Evolutionary conservation across 176 grass and related monocot species (phyloP).

Genomic region (Canna indica): DNA sequence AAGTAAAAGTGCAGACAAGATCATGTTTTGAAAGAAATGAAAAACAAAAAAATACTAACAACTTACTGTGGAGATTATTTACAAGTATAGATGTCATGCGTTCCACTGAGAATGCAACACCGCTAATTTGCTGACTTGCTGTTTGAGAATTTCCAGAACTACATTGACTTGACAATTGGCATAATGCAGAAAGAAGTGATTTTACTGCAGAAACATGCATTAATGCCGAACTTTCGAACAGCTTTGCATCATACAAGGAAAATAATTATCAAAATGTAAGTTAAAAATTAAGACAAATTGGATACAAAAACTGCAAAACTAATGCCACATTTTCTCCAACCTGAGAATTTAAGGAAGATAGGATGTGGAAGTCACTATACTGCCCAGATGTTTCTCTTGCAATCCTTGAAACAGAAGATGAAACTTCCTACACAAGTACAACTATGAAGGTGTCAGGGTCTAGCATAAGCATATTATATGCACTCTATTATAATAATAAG

Average conservation of each 20-base stretch:
- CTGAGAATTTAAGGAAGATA: constrained; percentile 99
- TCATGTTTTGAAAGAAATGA: background rate
- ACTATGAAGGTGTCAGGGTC: background rate
- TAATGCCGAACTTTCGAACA: constrained; percentile 96
- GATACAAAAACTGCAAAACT: background rate
- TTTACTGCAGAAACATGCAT: constrained; percentile 89
- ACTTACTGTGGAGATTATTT: constrained; percentile 82
- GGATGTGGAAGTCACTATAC: constrained; percentile 96
- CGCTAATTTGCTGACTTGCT: constrained; percentile 60
- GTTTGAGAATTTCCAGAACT: constrained; percentile 49
- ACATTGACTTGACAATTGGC: constrained; percentile 90
- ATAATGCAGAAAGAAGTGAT: constrained; percentile 82
- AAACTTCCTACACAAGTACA: constrained; percentile 58
- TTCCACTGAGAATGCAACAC: constrained; percentile 87
- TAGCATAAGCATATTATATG: background rate
- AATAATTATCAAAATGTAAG: constrained; percentile 15
- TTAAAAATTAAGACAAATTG: constrained; percentile 1
- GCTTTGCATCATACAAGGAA: constrained; percentile 37
- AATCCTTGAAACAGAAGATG: constrained; percentile 80
- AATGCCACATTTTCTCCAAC: constrained; percentile 30
- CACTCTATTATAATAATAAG: background rate
- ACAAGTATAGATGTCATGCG: constrained; percentile 80
- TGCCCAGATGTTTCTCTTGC: constrained; percentile 89
- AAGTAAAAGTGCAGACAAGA: background rate
- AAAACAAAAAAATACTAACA: constrained; percentile 1